Conservation (phyloP, 768 basidiomycete genomes). For the Lactifluus subvellereus region DNA sequence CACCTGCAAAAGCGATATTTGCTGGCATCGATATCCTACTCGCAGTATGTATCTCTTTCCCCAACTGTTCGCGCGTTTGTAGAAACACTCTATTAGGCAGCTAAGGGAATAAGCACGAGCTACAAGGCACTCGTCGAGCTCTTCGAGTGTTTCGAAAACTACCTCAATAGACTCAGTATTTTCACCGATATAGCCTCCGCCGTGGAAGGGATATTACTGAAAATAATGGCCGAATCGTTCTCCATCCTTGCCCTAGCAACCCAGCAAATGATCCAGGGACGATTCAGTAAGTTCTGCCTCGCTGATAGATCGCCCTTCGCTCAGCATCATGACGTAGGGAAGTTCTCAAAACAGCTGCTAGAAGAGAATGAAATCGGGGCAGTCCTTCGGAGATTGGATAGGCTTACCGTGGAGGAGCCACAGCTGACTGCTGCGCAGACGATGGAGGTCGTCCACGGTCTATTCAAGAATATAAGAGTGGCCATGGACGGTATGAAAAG, state of each 20-base stretch:
- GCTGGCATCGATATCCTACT: background rate
- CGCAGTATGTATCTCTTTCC: background rate
- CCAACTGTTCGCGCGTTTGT: too few species aligned
- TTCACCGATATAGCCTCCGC: background rate
- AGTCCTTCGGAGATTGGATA: background rate
- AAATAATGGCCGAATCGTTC: background rate
- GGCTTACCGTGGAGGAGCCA: background rate
- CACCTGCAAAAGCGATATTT: background rate
- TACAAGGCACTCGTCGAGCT: too few species aligned
- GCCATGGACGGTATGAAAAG: background rate
- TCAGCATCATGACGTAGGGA: background rate
- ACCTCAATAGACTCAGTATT: background rate
- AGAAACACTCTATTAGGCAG: too few species aligned
- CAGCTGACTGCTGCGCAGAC: background rate
- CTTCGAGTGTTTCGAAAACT: too few species aligned
- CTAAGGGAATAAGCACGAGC: too few species aligned
- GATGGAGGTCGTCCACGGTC: background rate
- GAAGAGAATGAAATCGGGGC: background rate
- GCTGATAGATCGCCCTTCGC: background rate
- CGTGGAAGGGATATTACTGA: background rate
- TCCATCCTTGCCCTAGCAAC: background rate
- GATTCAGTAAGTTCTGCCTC: background rate
- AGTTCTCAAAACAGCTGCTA: background rate
- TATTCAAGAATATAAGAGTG: constrained; percentile 1
- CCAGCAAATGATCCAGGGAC: background rate